Evolutionary conservation across 2,329 filamentous ascomycete genomes (phyloP).

Genomic region (Thielaviopsis euricoi): DNA sequence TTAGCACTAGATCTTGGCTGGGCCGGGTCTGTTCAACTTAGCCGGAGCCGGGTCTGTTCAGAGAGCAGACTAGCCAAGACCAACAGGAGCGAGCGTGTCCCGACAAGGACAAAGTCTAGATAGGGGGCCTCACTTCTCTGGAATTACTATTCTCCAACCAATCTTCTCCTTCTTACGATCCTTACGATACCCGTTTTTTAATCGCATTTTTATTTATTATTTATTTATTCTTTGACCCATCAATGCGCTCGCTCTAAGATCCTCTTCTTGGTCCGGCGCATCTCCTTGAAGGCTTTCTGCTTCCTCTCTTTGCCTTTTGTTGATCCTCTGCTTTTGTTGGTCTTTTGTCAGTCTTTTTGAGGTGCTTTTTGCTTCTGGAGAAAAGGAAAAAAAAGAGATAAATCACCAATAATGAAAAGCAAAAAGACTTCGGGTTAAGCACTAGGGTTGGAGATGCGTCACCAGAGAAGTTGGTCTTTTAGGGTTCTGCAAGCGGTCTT

Average conservation of each 20-base stretch:
- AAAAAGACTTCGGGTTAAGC: too few relatives aligned
- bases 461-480: background rate
- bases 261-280: background rate
- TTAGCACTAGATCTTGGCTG: too few relatives aligned
- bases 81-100: too few relatives aligned
- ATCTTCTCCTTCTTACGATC: slow-evolving; percentile 11
- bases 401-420: too few relatives aligned
- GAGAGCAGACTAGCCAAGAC: too few relatives aligned
- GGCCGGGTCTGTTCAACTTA: too few relatives aligned
- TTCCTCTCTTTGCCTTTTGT: background rate
- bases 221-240: slow-evolving; percentile 1
- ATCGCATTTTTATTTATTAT: background rate
- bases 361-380: too few relatives aligned
- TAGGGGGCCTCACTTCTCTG: too few relatives aligned
- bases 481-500: background rate
- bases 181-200: slow-evolving; percentile 12
- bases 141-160: background rate
- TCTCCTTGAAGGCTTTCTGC: background rate
- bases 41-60: too few relatives aligned
- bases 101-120: too few relatives aligned
- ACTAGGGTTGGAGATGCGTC: background rate
- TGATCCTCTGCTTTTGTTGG: background rate
- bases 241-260: background rate
- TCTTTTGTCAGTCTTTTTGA: too few relatives aligned
- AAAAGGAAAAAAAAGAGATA: too few relatives aligned